Base-by-base conservation (phyloP, 139 green algal genomes). In the Coelastrella sp. region DNA sequence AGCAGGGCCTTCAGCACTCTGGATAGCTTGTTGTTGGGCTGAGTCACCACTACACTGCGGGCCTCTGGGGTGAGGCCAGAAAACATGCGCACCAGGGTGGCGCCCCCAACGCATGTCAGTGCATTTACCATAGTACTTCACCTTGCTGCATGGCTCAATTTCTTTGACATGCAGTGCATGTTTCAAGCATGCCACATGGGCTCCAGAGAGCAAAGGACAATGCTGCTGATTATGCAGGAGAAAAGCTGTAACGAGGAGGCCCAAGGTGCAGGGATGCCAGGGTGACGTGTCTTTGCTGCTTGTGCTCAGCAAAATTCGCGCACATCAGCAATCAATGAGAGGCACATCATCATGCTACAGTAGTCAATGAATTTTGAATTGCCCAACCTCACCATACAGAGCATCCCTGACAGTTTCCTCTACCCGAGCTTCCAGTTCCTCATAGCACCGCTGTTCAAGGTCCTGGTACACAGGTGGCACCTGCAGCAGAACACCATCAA, bases 11-110 rank as follows among this genome's bases (percentile, higher is more conserved):
- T 95, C 9, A 96, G 90, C 75, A 95, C 75, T 27, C 94, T 90
- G 22, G 75, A 92, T 19, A 95, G 91, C 72, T 93, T 93, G 90
- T 95, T 95, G 94, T 95, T 92, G 22, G 93, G 92, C 73, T 93
- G 92, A 0, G 94, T 95, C 22, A 96, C 68, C 27, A 92, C 93
- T n/a, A 91, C 85, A 56, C 87, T 81, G 6, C 94, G 90, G 1
- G 92, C 92, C 70, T 94, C 94, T 96, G 94, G 63, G 72, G 7
- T 76, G 68, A 7, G 15, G 24, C 35, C 15, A 27, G 7, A 7
- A 25, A 27, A 24, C 68, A 65, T n/a, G n/a, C n/a, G n/a, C n/a
- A n/a, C n/a, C n/a, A n/a, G n/a, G n/a, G n/a, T n/a, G n/a, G n/a
- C n/a, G n/a, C n/a, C n/a, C n/a, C n/a, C n/a, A n/a, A n/a, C n/a